phyloP scores from a whole-genome alignment of 768 basidiomycete species.

The Leccinum disarticulatum region DNA sequence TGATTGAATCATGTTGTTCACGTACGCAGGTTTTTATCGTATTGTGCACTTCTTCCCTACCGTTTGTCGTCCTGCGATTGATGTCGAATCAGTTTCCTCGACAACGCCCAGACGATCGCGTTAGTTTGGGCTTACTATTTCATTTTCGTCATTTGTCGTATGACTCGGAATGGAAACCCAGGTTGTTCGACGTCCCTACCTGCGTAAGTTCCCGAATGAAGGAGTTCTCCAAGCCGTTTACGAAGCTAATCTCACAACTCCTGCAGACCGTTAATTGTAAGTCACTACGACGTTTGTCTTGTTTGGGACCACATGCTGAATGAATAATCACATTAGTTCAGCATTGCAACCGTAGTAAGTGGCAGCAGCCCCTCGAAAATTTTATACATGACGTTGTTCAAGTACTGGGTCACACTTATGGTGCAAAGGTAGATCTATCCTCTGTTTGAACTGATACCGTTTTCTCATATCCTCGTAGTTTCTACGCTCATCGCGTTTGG shows the following conservation, averaged over 20 bases:
- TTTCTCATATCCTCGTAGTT: constrained; percentile 12
- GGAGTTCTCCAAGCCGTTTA: neutral
- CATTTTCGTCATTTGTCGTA: constrained; percentile 13
- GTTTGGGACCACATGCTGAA: neutral
- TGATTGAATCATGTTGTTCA: neutral
- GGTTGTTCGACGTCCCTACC: constrained; percentile 5
- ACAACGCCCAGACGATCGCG: constrained; percentile 2
- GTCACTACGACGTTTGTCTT: neutral
- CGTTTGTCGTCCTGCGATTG: neutral
- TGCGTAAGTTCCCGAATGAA: constrained; percentile 5
- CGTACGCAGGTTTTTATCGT: constrained; percentile 4
- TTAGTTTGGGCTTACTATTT: neutral
- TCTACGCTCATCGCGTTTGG: constrained; percentile 29
- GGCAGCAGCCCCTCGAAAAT: neutral
- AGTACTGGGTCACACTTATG: constrained; percentile 20
- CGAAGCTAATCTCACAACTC: neutral
- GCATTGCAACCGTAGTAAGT: constrained; percentile 6
- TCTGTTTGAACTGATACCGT: neutral
- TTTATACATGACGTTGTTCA: neutral
- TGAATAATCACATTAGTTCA: constrained; percentile 1
- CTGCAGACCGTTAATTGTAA: constrained; percentile 5
- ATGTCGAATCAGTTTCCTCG: constrained; percentile 9
- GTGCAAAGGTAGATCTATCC: constrained; percentile 19
- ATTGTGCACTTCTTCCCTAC: constrained; percentile 6
- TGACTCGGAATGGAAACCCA: neutral